These are phyloP conservation scores for Botryotinia narcissicola DNA, from an alignment of 2,329 filamentous ascomycete species.

Conservation along the genomic window DNA sequence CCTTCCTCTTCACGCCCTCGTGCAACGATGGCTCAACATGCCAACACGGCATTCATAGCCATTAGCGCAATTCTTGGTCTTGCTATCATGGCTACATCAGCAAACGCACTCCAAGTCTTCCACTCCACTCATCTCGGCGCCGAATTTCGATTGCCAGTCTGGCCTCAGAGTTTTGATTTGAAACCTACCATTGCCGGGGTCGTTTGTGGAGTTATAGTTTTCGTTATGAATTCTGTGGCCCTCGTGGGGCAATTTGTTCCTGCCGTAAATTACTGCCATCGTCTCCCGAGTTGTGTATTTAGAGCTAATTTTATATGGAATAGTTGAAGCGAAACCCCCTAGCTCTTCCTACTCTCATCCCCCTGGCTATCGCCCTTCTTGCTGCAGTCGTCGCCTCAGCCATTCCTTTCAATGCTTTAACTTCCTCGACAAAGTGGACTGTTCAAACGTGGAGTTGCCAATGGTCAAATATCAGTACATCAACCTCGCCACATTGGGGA, in stretches of 20 bases:
- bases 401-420: conserved; percentile 57
- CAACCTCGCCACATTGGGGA: conserved; percentile 52
- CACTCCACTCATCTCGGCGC: conserved; percentile 49
- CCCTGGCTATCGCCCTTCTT: conserved; percentile 45
- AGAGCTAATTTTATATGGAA: background rate
- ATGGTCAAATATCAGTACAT: conserved; percentile 55
- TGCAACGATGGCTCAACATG: conserved; percentile 38
- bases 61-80: conserved; percentile 52
- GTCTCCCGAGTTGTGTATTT: background rate
- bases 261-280: conserved; percentile 45
- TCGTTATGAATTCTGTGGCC: conserved; percentile 48
- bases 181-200: conserved; percentile 56
- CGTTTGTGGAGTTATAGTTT: conserved; percentile 50
- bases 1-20: conserved; percentile 34
- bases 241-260: conserved; percentile 50
- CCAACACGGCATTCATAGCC: conserved; percentile 48
- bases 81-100: conserved; percentile 53
- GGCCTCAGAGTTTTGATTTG: conserved; percentile 57
- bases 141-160: conserved; percentile 53
- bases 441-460: conserved; percentile 63
- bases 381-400: conserved; percentile 52
- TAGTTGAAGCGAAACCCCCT: conserved; percentile 29
- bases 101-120: conserved; percentile 54
- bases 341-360: conserved; percentile 37
- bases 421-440: conserved; percentile 52